phyloP scores from a whole-genome alignment of 768 basidiomycete genomes.

The Aureoboletus auriporus region DNA sequence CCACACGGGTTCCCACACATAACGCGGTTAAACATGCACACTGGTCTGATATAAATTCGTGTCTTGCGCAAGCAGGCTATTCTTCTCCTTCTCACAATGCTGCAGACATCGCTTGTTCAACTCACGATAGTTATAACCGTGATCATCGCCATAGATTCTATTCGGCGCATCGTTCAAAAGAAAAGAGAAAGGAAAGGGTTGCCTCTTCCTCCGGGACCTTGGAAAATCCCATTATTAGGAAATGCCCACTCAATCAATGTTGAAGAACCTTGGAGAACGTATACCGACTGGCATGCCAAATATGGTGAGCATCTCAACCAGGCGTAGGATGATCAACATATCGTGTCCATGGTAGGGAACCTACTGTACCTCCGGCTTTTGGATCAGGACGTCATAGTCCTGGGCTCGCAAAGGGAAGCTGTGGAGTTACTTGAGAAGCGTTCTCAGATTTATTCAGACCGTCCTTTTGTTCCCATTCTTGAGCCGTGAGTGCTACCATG shows the following conservation, averaged over 20 bases:
- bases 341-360: conserved; percentile 24
- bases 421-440: conserved; percentile 45
- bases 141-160: not conserved
- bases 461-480: conserved; percentile 30
- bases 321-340: not conserved
- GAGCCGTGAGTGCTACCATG: conserved; percentile 2
- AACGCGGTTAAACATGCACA: no score
- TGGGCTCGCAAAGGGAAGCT: conserved; percentile 40
- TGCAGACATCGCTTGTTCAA: not conserved
- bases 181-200: not conserved
- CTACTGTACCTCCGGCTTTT: conserved; percentile 45
- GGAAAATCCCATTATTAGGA: conserved; percentile 4
- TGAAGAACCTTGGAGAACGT: conserved; percentile 6
- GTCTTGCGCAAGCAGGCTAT: not conserved
- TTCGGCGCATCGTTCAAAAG: not conserved
- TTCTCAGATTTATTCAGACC: conserved; percentile 45
- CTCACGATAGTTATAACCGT: not conserved
- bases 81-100: not conserved
- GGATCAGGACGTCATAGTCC: conserved; percentile 40
- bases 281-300: conserved; percentile 5
- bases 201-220: conserved; percentile 7
- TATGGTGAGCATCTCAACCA: conserved; percentile 2
- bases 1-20: no score
- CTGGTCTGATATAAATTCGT: not conserved
- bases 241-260: not conserved